Evolutionary conservation across 768 basidiomycete genomes (phyloP), one percentile per base, ranked within the genome.

Genomic region (Suillus tomentosus): DNA sequence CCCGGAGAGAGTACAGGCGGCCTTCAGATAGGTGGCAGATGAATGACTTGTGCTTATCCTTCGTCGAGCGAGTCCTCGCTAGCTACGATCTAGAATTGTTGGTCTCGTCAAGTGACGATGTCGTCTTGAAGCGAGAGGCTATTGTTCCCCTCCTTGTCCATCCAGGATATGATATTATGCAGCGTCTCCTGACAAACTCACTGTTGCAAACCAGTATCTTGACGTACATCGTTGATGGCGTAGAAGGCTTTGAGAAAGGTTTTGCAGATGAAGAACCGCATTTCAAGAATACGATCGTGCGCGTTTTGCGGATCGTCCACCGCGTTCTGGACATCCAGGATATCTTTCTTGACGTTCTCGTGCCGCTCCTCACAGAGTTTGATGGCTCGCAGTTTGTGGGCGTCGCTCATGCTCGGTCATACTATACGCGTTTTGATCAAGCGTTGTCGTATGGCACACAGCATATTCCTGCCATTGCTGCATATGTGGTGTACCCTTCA

Each of bases 101-200:
- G 19, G 80, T 93, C 27, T 79, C 83, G 9, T 77, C 80, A 53
- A 78, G 79, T 2, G 88, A 91, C 62, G 85, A 85, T n/a, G 74
- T 77, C 6, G 70, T 80, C 19, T 72, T 82, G 31, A 87, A 81
- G 63, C 75, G 77, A 42, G 89, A 91, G 36, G 71, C 75, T 0
- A 74, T 94, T 17, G 68, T 85, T 24, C 83, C 84, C 22, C 80
- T 87, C 37, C 80, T 90, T 11, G 71, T 85, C 2, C 94, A 97
- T 71, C 95, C 96, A 3, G 96, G 95, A 0, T 94, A 92, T 72
- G 91, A 95, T 62, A 79, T 97, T 62, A 85, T 95, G 77, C 85
- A 89, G 51, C 87, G 93, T 5, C 70, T 98, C 15, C 79, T 98
- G 57, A 89, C 89, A 17, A 85, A 84, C 55, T 86, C 90, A 0